These are phyloP conservation scores for Fusarium citri DNA, from an alignment of 2,329 filamentous ascomycete genomes.

Conservation along the genomic window DNA sequence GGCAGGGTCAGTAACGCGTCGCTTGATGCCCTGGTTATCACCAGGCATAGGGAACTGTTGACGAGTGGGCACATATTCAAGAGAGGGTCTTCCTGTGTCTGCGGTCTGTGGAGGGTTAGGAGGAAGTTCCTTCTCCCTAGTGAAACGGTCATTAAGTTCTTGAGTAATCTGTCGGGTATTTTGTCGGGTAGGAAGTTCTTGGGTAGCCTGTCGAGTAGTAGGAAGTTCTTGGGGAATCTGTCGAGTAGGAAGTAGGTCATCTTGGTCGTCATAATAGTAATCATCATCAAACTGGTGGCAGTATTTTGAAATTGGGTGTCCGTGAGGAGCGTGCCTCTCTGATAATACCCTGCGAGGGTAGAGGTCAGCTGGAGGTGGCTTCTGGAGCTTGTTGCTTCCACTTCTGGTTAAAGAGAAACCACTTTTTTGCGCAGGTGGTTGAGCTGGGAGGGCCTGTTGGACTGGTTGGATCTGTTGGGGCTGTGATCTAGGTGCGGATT, in stretches of 20 bases:
- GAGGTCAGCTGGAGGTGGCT: conserved; percentile 67
- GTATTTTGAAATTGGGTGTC: conserved; percentile 17
- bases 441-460: conserved; percentile 44
- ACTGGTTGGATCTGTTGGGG: conserved; percentile 47
- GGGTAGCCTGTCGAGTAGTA: conserved; percentile 19
- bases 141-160: conserved; percentile 43
- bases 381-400: conserved; percentile 69
- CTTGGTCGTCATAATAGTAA: conserved; percentile 36
- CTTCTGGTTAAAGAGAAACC: conserved; percentile 58
- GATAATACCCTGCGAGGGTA: conserved; percentile 57
- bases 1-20: conserved; percentile 49
- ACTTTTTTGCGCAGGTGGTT: conserved; percentile 48
- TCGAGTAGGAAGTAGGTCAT: conserved; percentile 26
- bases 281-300: conserved; percentile 32
- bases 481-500: conserved; percentile 41
- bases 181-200: conserved; percentile 29
- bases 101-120: conserved; percentile 46
- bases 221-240: conserved; percentile 27
- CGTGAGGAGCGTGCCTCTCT: conserved; percentile 49
- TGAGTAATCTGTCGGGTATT: conserved; percentile 27
- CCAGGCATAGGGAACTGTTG: conserved; percentile 32
- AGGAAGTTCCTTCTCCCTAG: conserved; percentile 52
- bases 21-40: conserved; percentile 42
- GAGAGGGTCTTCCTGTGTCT: conserved; percentile 24
- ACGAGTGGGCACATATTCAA: conserved; percentile 24